Conservation (phyloP, 2,329 filamentous ascomycete species). For the Hypoxylon sp. region DNA sequence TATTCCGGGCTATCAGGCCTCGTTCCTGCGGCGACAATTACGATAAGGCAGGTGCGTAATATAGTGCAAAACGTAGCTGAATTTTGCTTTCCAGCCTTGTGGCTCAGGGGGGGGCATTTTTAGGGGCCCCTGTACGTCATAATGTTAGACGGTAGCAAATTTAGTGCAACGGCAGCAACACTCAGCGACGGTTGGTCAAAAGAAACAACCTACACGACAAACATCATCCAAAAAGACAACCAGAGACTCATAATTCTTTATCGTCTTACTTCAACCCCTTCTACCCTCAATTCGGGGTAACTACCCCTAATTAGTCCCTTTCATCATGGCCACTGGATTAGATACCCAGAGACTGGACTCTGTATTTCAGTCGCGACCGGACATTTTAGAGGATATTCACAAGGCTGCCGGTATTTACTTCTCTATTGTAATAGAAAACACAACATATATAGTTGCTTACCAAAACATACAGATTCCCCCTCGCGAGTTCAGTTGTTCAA, state of each 20-base stretch:
- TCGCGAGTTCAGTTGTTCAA: slow-evolving; percentile 67
- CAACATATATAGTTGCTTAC: slow-evolving; percentile 19
- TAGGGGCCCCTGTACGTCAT: slow-evolving; percentile 37
- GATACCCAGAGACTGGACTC: slow-evolving; percentile 64
- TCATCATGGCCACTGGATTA: slow-evolving; percentile 60
- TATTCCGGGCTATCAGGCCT: no score
- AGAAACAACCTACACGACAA: slow-evolving; percentile 23
- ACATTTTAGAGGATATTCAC: slow-evolving; percentile 68
- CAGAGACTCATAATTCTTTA: neutral
- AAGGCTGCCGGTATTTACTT: slow-evolving; percentile 63
- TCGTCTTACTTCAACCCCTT: neutral
- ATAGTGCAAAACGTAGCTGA: neutral
- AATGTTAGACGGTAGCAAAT: slow-evolving; percentile 15
- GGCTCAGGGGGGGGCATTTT: slow-evolving; percentile 9
- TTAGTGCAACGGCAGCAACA: slow-evolving; percentile 17
- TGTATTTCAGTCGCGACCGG: slow-evolving; percentile 68
- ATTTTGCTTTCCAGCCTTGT: slow-evolving; percentile 20
- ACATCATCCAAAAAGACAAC: slow-evolving; percentile 4
- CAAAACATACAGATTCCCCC: slow-evolving; percentile 61
- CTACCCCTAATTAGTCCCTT: slow-evolving; percentile 9
- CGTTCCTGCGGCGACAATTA: no score
- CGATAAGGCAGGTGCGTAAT: neutral
- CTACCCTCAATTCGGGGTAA: slow-evolving; percentile 18
- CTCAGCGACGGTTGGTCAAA: slow-evolving; percentile 23
- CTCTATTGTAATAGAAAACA: neutral